Evolutionary conservation across 345 rosid species (phyloP).

Genomic region (Cardamine resedifolia): DNA sequence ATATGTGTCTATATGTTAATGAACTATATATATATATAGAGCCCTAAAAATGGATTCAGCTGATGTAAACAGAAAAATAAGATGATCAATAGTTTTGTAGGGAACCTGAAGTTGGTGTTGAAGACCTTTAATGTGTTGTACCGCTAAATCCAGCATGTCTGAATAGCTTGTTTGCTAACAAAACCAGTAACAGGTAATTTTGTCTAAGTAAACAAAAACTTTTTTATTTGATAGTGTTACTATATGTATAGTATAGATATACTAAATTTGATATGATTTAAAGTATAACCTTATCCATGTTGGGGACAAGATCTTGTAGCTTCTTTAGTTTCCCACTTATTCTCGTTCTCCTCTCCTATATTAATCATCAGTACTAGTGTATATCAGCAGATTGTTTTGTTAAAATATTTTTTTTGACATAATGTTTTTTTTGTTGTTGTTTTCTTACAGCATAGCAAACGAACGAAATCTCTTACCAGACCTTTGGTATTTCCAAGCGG

Average conservation of each 20-base stretch:
- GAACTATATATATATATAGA: neutral
- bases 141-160: conserved; percentile 97
- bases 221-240: neutral
- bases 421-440: neutral
- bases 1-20: neutral
- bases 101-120: conserved; percentile 87
- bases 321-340: conserved; percentile 93
- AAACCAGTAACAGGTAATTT: neutral
- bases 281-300: conserved; percentile 95
- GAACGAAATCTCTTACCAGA: neutral
- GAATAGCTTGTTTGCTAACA: conserved; percentile 94
- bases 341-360: conserved; percentile 94
- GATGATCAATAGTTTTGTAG: conserved; percentile 3
- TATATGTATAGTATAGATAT: neutral
- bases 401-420: neutral
- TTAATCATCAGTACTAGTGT: neutral
- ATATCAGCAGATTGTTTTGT: neutral
- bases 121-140: conserved; percentile 90
- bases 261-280: neutral
- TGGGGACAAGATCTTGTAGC: conserved; percentile 95
- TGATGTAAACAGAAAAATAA: neutral
- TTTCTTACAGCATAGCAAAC: neutral
- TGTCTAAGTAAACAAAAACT: neutral
- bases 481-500: neutral
- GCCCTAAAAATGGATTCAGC: conserved; percentile 5